Base-by-base conservation (phyloP, 2,329 filamentous ascomycete genomes). In the Diaporthe sp. region DNA sequence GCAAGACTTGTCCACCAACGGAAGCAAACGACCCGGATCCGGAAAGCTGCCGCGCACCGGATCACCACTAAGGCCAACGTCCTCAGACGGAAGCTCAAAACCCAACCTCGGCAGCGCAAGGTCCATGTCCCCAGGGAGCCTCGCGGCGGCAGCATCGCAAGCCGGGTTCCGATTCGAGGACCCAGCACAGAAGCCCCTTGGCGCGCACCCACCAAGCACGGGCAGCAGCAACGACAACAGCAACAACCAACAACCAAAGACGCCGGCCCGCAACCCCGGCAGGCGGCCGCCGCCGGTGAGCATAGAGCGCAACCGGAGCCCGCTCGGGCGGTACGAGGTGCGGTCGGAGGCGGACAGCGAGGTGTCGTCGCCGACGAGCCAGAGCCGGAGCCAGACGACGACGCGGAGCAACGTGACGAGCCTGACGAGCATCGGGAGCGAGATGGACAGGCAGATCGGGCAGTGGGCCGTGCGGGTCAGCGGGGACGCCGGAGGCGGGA, bases 401-500 rank as follows among this genome's bases (percentile, higher is more conserved):
- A 42, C 46, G 46, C 46, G 65, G 49, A 69, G 65, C 49, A 69
- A 69, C 34, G 65, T 69, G 65, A 69, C 65, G 65, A 69, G 65
- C 65, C 49, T 69, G 13, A 69, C 65, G 49, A 69, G 65, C 65
- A 22, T 69, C 65, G 65, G 34, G 6, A 68, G 62, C 65, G 65
- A 69, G 1, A 69, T 55, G 65, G 65, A 69, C 65, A 55, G 22
- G 65, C 65, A 69, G 65, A 69, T 69, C 49, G 65, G 65, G 34
- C 65, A 69, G 65, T 69, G 65, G 65, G 65, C 65, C 34, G 65
- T 69, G 49, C n/a, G n/a, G 34, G 65, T 69, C 46, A 69, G 65
- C 65, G 65, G 12, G 10, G 31, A 51, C 31, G 31, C 44, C 25
- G 25, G 25, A 22, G n/a, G 46, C n/a, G 65, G 65, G 15, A 55